A percentile compares a stretch with the other conserved stretches of the same genome.
Evolutionary conservation across 2,329 filamentous ascomycete genomes (phyloP).

Genomic region (Botrytis cinerea): DNA sequence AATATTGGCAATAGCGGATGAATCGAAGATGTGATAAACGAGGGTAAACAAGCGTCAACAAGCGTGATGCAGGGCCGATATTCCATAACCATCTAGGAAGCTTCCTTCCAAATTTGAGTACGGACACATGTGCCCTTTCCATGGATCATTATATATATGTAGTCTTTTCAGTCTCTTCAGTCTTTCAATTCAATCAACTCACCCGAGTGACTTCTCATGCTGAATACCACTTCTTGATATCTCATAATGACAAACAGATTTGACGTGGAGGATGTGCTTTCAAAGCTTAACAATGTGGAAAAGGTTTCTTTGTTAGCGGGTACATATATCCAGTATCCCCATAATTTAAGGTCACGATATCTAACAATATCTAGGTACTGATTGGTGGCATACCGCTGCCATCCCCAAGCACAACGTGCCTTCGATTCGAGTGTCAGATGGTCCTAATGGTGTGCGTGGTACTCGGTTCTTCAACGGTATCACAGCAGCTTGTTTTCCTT

Average conservation of each 20-base stretch:
- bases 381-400: constrained; percentile 43
- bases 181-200: not conserved
- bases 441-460: constrained; percentile 43
- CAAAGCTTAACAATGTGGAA: constrained; percentile 54
- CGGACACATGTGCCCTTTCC: not conserved
- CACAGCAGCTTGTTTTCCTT: constrained; percentile 50
- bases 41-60: not conserved
- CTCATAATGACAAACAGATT: constrained; percentile 39
- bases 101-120: not conserved
- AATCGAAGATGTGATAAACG: not conserved
- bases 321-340: constrained; percentile 29
- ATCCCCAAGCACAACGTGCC: constrained; percentile 41
- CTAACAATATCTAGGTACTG: constrained; percentile 35
- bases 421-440: constrained; percentile 42
- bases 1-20: not conserved
- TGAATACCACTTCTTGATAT: not conserved
- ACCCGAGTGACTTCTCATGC: not conserved
- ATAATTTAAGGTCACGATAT: not conserved
- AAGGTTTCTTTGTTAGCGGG: constrained; percentile 57
- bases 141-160: not conserved
- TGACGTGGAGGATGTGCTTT: constrained; percentile 55
- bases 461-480: constrained; percentile 43
- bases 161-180: not conserved
- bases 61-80: not conserved
- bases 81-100: not conserved